Conservation (phyloP, 2,329 filamentous ascomycete species). For the Exophiala spinifera region DNA sequence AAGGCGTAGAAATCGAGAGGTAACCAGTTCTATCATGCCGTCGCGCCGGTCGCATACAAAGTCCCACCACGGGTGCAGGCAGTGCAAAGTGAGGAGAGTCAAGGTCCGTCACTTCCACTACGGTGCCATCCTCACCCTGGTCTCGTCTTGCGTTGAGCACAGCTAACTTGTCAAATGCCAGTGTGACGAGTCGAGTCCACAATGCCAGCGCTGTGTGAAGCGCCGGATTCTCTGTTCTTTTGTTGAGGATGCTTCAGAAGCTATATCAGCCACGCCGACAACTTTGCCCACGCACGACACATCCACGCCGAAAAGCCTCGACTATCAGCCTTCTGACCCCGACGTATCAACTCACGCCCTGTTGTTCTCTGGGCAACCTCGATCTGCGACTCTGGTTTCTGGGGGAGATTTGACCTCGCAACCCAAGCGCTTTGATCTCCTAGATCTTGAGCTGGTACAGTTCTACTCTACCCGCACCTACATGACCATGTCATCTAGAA, state of each 20-base stretch:
- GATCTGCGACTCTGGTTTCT: constrained; percentile 1
- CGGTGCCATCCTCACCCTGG: no score
- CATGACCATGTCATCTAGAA: constrained; percentile 28
- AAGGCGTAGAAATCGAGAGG: not conserved
- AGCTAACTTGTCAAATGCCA: constrained; percentile 1
- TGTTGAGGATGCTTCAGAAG: constrained; percentile 22
- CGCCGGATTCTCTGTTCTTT: constrained; percentile 29
- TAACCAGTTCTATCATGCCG: constrained; percentile 19
- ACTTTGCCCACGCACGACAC: constrained; percentile 16
- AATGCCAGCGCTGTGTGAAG: constrained; percentile 30
- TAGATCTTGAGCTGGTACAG: constrained; percentile 46
- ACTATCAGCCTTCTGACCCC: constrained; percentile 19
- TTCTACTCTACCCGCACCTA: constrained; percentile 44
- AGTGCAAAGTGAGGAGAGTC: constrained; percentile 30
- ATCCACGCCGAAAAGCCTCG: constrained; percentile 18
- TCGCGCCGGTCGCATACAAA: constrained; percentile 30
- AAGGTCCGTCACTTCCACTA: constrained; percentile 31
- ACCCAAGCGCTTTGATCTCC: constrained; percentile 28
- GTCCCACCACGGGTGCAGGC: constrained; percentile 29
- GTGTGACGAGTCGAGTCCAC: constrained; percentile 29
- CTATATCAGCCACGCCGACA: constrained; percentile 15
- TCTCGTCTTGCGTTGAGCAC: not conserved
- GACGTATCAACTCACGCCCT: constrained; percentile 9
- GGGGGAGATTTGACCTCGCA: not conserved
- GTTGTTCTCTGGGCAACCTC: constrained; percentile 1